Evolutionary conservation across 768 basidiomycete genomes (phyloP).

Genomic region (Mycena haematopus): DNA sequence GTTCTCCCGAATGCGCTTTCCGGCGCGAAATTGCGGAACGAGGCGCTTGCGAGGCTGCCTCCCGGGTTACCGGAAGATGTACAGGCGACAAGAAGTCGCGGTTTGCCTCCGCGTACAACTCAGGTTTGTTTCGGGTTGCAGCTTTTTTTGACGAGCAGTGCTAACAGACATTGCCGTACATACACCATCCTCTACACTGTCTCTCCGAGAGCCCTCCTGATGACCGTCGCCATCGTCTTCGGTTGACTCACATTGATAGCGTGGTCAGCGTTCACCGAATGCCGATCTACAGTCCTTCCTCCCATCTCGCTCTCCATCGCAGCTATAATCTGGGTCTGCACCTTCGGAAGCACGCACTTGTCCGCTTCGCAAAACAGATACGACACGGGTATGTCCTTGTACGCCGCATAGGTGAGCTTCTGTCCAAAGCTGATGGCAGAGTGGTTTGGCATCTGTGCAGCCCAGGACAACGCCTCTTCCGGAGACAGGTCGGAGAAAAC

Average conservation of each 20-base stretch:
- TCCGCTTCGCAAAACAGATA: not conserved
- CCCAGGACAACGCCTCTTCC: not conserved
- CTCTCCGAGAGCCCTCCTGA: no score
- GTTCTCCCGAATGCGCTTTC: conserved; percentile 46
- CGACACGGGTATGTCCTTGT: no score
- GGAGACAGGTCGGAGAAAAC: not conserved
- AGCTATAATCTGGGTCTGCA: conserved; percentile 2
- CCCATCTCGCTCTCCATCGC: conserved; percentile 5
- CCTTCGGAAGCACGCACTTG: not conserved
- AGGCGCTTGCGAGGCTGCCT: conserved; percentile 39
- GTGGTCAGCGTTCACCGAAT: not conserved
- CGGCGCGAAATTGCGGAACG: conserved; percentile 43
- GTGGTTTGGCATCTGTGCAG: not conserved
- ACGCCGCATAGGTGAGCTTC: not conserved
- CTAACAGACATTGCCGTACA: no score
- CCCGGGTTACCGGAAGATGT: no score
- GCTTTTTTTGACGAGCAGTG: no score
- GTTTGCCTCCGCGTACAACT: no score
- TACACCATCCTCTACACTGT: no score
- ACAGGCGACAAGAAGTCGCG: no score
- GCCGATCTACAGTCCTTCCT: not conserved
- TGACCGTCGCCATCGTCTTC: no score
- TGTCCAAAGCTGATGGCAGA: not conserved
- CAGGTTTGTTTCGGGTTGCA: no score
- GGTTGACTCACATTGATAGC: not conserved